Evolutionary conservation across 2,329 filamentous ascomycete species (phyloP).

Genomic region (Fusarium tuaranense): DNA sequence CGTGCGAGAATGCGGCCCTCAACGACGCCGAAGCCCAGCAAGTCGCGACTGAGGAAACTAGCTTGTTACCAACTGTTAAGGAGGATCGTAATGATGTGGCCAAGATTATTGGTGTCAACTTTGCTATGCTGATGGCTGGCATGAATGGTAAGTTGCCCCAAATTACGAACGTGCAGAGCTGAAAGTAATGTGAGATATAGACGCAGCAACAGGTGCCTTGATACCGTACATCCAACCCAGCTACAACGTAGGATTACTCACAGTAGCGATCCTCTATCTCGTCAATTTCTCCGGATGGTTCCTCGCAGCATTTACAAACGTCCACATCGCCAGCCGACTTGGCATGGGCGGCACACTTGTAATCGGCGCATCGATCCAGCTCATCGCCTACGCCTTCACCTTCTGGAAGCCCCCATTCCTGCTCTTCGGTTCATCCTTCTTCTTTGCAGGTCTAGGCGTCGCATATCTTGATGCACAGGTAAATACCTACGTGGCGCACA

Average conservation of each 20-base stretch:
- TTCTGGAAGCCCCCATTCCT: neutral
- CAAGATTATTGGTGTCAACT: neutral
- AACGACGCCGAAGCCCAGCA: neutral
- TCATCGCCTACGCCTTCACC: neutral
- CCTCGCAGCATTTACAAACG: constrained; percentile 12
- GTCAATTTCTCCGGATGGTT: constrained; percentile 12
- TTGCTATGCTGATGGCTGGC: neutral
- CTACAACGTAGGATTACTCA: constrained; percentile 1
- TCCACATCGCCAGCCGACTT: neutral
- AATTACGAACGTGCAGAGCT: neutral
- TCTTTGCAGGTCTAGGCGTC: neutral
- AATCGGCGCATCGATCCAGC: neutral
- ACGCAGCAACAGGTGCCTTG: constrained; percentile 5
- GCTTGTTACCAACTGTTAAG: neutral
- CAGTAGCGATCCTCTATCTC: constrained; percentile 3
- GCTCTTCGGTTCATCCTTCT: neutral
- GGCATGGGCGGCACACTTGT: neutral
- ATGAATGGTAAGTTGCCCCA: neutral
- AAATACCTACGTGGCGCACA: neutral
- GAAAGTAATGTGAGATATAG: neutral
- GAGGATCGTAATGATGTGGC: neutral
- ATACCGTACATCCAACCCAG: constrained; percentile 4
- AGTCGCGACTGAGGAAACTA: neutral
- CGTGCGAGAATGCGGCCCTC: neutral
- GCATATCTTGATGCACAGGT: neutral